Conservation (phyloP, 805 yeast genomes). For the Wickerhamiella lipophila region DNA sequence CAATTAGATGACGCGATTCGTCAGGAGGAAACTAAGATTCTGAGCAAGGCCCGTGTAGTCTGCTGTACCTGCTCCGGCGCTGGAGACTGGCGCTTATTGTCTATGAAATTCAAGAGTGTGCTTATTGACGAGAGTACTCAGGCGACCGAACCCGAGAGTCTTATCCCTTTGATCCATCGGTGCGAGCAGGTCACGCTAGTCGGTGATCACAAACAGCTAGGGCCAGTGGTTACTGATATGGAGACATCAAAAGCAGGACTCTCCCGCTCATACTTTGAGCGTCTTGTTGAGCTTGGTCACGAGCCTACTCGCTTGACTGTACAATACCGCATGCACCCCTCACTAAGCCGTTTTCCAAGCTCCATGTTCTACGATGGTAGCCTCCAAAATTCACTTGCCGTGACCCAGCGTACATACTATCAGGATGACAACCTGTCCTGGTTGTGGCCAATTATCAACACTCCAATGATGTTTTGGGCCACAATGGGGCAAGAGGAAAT, state of each 20-base stretch:
- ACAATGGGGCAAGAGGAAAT: constrained; percentile 82
- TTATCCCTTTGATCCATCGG: constrained; percentile 81
- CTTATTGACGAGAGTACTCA: constrained; percentile 89
- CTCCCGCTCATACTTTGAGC: constrained; percentile 74
- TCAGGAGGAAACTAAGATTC: constrained; percentile 37
- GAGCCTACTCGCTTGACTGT: constrained; percentile 77
- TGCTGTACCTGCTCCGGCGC: constrained; percentile 93
- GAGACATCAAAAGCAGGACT: constrained; percentile 80
- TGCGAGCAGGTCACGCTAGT: constrained; percentile 81
- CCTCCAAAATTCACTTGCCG: constrained; percentile 81
- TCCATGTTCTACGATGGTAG: constrained; percentile 89
- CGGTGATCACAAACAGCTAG: constrained; percentile 93
- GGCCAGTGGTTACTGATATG: constrained; percentile 75
- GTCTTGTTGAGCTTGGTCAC: constrained; percentile 70
- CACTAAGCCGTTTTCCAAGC: constrained; percentile 73
- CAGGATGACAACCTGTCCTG: constrained; percentile 11
- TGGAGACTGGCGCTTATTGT: constrained; percentile 53
- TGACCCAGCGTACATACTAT: constrained; percentile 42
- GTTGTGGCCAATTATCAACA: constrained; percentile 67
- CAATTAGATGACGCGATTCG: constrained; percentile 28
- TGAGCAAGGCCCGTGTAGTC: constrained; percentile 57
- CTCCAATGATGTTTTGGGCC: constrained; percentile 96
- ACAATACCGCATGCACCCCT: constrained; percentile 92
- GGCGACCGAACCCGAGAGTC: constrained; percentile 83
- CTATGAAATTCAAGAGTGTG: constrained; percentile 56